Percentiles rank a stretch among this genome's conserved stretches.
Conservation (phyloP, 345 rosid genomes). For the Eucalyptus marginata region DNA sequence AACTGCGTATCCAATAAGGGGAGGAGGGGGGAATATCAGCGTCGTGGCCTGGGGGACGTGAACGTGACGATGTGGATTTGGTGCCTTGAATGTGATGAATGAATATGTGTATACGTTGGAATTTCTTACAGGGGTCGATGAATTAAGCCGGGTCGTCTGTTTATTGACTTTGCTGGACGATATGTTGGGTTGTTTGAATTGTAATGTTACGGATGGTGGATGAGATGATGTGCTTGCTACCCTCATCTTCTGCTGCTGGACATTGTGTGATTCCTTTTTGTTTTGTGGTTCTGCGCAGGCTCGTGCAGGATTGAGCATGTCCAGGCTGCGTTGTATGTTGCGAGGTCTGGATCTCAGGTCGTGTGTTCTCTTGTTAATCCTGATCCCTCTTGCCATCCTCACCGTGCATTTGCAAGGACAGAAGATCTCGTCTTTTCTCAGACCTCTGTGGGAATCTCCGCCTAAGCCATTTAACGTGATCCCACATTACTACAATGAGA, state of each 20-base stretch:
- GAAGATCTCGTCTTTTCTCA: conserved; percentile 50
- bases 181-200: background rate
- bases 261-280: background rate
- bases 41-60: background rate
- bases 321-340: conserved; percentile 44
- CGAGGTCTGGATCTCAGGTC: conserved; percentile 40
- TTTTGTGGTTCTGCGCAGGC: conserved; percentile 16
- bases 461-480: conserved; percentile 44
- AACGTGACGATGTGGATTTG: background rate
- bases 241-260: background rate
- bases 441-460: conserved; percentile 65
- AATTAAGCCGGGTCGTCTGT: background rate
- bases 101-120: background rate
- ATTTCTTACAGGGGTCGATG: background rate
- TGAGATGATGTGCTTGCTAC: background rate
- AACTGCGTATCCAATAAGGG: background rate
- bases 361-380: conserved; percentile 13
- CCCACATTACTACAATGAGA: conserved; percentile 75
- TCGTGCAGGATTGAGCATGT: conserved; percentile 23
- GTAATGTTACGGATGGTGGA: background rate
- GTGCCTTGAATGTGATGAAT: background rate
- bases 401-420: conserved; percentile 52
- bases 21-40: background rate
- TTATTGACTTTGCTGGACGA: background rate
- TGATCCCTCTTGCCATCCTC: conserved; percentile 28